Percentiles rank a stretch among this genome's conserved stretches.
Evolutionary conservation across 2,329 filamentous ascomycete species (phyloP).

Genomic region (Calonectria honghensis): DNA sequence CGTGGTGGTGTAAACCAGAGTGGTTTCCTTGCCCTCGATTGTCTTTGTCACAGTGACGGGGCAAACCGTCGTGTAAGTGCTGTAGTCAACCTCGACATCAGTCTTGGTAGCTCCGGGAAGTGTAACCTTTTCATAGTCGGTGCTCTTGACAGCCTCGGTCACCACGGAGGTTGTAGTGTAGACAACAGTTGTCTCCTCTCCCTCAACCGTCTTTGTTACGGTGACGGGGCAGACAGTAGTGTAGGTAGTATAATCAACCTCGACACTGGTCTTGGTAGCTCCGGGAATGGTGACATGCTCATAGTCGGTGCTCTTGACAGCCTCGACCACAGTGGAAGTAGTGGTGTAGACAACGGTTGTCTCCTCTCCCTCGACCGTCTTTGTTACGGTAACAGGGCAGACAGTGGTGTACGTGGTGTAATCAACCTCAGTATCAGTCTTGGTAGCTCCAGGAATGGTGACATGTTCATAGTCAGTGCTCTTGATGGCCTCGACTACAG

Average conservation of each 20-base stretch:
- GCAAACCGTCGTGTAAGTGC: slow-evolving; percentile 65
- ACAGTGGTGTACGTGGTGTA: slow-evolving; percentile 65
- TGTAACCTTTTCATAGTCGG: slow-evolving; percentile 57
- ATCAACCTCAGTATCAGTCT: slow-evolving; percentile 58
- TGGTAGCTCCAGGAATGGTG: slow-evolving; percentile 63
- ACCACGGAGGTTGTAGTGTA: slow-evolving; percentile 56
- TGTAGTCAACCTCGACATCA: slow-evolving; percentile 57
- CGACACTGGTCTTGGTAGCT: slow-evolving; percentile 56
- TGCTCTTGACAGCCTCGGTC: slow-evolving; percentile 55
- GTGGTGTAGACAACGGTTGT: slow-evolving; percentile 59
- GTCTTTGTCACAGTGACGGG: slow-evolving; percentile 62
- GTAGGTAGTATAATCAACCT: slow-evolving; percentile 63
- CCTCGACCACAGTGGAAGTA: slow-evolving; percentile 50
- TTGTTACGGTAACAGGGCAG: slow-evolving; percentile 63
- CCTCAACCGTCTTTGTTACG: slow-evolving; percentile 58
- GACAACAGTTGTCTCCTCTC: slow-evolving; percentile 53
- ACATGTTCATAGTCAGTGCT: slow-evolving; percentile 58
- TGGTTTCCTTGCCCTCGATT: slow-evolving; percentile 45
- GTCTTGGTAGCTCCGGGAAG: slow-evolving; percentile 57
- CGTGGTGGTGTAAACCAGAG: slow-evolving; percentile 49
- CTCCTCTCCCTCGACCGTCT: slow-evolving; percentile 57
- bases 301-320: slow-evolving; percentile 45
- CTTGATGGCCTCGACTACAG: slow-evolving; percentile 63
- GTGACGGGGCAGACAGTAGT: slow-evolving; percentile 68
- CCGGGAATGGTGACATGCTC: slow-evolving; percentile 59